phyloP scores from a whole-genome alignment of 169 alveolate species.

The Plasmodium relictum region DNA sequence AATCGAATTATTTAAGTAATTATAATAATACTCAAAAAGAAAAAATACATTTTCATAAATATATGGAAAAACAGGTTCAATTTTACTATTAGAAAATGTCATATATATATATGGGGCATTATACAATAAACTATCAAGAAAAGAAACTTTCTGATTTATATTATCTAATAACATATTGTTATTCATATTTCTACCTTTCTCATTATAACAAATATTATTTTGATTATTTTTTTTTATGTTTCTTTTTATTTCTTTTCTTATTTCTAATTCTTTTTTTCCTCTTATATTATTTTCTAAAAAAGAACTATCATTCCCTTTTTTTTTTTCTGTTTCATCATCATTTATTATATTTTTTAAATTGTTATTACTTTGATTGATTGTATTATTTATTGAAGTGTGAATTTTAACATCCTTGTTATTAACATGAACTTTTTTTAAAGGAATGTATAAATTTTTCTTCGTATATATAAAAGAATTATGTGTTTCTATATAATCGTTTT shows the following conservation, averaged over 20 bases:
- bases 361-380: background rate
- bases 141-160: background rate
- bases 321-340: background rate
- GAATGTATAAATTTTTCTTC: background rate
- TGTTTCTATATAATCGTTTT: background rate
- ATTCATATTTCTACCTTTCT: background rate
- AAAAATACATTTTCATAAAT: constrained; percentile 39
- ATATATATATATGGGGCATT: constrained; percentile 36
- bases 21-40: constrained; percentile 57
- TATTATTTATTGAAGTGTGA: background rate
- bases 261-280: too few species aligned
- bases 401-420: too few species aligned
- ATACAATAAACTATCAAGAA: background rate
- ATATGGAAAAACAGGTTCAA: constrained; percentile 68
- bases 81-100: constrained; percentile 44
- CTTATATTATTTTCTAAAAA: background rate
- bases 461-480: background rate
- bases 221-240: background rate
- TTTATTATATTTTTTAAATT: background rate
- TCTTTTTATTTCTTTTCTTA: background rate
- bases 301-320: background rate
- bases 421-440: too few species aligned
- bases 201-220: background rate
- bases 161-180: background rate
- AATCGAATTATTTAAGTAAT: constrained; percentile 16